Evolutionary conservation across 768 basidiomycete genomes (phyloP).

Genomic region (Fibroporia radiculosa): DNA sequence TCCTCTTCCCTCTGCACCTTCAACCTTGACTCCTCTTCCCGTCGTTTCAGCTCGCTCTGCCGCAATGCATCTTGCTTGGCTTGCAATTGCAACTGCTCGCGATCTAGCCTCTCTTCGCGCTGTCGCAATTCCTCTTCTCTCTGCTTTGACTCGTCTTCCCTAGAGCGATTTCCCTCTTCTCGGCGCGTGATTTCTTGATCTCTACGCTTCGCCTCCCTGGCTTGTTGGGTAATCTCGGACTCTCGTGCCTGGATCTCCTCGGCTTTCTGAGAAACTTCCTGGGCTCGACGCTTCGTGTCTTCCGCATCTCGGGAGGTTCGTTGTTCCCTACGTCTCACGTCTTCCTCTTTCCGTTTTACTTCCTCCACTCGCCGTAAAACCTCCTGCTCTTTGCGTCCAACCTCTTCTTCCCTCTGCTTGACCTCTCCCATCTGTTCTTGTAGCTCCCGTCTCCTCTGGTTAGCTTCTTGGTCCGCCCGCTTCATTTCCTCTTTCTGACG

Average conservation of each 20-base stretch:
- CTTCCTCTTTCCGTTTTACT: constrained; percentile 27
- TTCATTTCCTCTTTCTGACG: constrained; percentile 15
- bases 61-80: constrained; percentile 9
- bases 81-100: constrained; percentile 12
- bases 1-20: constrained; percentile 12
- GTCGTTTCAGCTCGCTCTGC: too few relatives aligned
- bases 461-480: constrained; percentile 11
- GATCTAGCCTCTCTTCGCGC: constrained; percentile 11
- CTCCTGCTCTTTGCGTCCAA: constrained; percentile 15
- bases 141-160: constrained; percentile 13
- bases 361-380: constrained; percentile 25
- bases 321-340: constrained; percentile 24
- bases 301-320: constrained; percentile 4
- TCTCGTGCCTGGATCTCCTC: constrained; percentile 13
- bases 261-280: constrained; percentile 24
- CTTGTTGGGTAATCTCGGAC: constrained; percentile 8
- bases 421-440: constrained; percentile 12
- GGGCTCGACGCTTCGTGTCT: constrained; percentile 23
- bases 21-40: constrained; percentile 1
- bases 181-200: constrained; percentile 10
- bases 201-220: constrained; percentile 11
- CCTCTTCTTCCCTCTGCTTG: constrained; percentile 9
- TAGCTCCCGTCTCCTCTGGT: constrained; percentile 16
- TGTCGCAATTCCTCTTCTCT: constrained; percentile 16
- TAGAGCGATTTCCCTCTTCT: constrained; percentile 9